These are phyloP conservation scores for Hydnomerulius pinastri DNA, from an alignment of 768 basidiomycete species.

Conservation along the genomic window DNA sequence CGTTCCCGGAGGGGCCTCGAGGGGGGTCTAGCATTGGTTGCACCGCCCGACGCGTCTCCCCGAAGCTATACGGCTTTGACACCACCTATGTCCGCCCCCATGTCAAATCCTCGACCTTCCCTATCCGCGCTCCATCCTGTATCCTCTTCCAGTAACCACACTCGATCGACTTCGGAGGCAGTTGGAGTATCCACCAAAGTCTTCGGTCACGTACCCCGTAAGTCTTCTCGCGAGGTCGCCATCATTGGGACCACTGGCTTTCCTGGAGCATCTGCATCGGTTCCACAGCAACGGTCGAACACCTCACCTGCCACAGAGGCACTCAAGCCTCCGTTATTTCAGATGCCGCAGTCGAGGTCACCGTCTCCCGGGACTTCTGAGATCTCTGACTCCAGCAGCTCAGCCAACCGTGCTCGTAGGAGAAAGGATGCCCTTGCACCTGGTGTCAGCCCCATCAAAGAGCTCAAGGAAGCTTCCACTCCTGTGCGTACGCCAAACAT, in stretches of 20 bases:
- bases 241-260: conserved; percentile 49
- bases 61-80: conserved; percentile 53
- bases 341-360: conserved; percentile 38
- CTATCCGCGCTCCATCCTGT: conserved; percentile 9
- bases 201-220: conserved; percentile 41
- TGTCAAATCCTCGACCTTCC: conserved; percentile 23
- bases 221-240: conserved; percentile 51
- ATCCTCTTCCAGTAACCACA: conserved; percentile 29
- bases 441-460: conserved; percentile 30
- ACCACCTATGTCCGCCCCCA: conserved; percentile 52
- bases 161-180: conserved; percentile 53
- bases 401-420: conserved; percentile 26
- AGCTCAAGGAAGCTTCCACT: conserved; percentile 23
- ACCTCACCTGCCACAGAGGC: conserved; percentile 27
- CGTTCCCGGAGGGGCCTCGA: conserved; percentile 43
- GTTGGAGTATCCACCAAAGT: conserved; percentile 29
- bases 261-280: conserved; percentile 28
- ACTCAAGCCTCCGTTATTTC: conserved; percentile 40
- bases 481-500: conserved; percentile 59
- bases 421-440: conserved; percentile 37
- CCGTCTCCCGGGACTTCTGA: conserved; percentile 33
- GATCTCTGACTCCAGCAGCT: conserved; percentile 34
- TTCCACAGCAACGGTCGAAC: conserved; percentile 28
- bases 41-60: conserved; percentile 68
- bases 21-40: conserved; percentile 62